These are phyloP conservation scores for Diplogelasinospora grovesii DNA, from an alignment of 495 filamentous ascomycete species.

Conservation along the genomic window DNA sequence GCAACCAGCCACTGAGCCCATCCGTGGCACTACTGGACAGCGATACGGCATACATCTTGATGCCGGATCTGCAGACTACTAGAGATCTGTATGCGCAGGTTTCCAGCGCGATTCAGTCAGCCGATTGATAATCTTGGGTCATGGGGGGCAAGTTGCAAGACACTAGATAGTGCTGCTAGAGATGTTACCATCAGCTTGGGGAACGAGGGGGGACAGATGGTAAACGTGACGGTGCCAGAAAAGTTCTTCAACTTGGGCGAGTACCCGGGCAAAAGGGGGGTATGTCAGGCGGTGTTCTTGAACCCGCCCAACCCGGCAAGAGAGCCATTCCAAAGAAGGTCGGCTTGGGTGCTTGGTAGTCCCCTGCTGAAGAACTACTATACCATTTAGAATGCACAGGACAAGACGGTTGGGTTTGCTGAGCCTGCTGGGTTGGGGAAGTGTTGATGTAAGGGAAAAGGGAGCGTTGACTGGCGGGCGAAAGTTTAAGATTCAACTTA, in stretches of 20 bases:
- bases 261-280: constrained; percentile 15
- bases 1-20: constrained; percentile 1
- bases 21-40: constrained; percentile 17
- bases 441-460: too few species aligned
- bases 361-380: constrained; percentile 19
- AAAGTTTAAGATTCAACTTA: too few species aligned
- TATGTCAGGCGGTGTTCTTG: constrained; percentile 18
- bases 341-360: constrained; percentile 19
- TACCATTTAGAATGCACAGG: constrained; percentile 19
- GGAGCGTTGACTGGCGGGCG: too few species aligned
- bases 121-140: constrained; percentile 15
- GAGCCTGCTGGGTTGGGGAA: background rate
- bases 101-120: constrained; percentile 12
- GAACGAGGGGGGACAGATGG: constrained; percentile 1
- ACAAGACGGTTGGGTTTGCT: constrained; percentile 15
- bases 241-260: constrained; percentile 18
- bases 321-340: constrained; percentile 11
- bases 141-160: constrained; percentile 19
- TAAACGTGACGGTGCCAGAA: constrained; percentile 11
- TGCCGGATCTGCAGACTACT: constrained; percentile 15
- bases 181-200: constrained; percentile 17
- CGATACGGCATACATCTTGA: constrained; percentile 15
- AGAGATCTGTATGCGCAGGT: constrained; percentile 16
- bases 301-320: constrained; percentile 3
- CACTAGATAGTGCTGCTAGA: constrained; percentile 6